Base-by-base conservation (phyloP, 768 basidiomycete genomes). In the Coprinellus micaceus region DNA sequence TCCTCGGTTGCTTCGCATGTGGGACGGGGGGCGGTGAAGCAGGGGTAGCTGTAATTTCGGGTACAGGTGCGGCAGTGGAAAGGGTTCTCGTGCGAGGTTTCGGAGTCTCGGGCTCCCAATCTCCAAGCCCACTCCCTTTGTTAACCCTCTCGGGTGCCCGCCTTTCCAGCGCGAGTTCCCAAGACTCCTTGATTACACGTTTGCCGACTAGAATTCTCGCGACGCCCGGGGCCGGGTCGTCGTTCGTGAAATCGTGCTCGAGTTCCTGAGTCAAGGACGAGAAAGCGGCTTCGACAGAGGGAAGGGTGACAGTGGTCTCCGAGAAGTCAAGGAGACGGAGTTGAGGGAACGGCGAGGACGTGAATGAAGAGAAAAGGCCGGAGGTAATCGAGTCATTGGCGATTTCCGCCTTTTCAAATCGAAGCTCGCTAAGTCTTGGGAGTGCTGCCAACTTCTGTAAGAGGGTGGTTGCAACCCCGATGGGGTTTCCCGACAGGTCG, bases 151-250 rank as follows among this genome's bases (percentile, higher is more conserved):
- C 67, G 54, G 77, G 81, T 3, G 73, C 62, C 45, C 79, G 76
- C 48, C 75, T 71, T 63, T 93, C 90, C 17, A 83, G 73, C 65
- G 89, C 89, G 12, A 93, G 60, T 65, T 93, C 91, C 91, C 91
- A 92, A 29, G 80, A 69, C 68, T 93, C 91, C 64, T 83, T 84
- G 55, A 88, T 63, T 24, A 89, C 72, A 60, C 77, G 78, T 71
- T 89, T 90, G 15, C 90, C 91, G 2, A 90, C 75, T 17, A 84
- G 72, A 19, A 92, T 72, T 47, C 78, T 77, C 2, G 81, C 64
- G 0, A 79, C 72, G 17, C 84, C 85, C 37, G 74, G 72, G 2
- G 75, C 73, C 7, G 82, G 81, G 40, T 82, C 79, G 29, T 83
- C 81, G 15, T 71, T 69, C 0, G 82, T 81, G 26, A 77, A 63